These are phyloP conservation scores for Malus orientalis DNA, from an alignment of 306 rosid species.

Conservation along the genomic window DNA sequence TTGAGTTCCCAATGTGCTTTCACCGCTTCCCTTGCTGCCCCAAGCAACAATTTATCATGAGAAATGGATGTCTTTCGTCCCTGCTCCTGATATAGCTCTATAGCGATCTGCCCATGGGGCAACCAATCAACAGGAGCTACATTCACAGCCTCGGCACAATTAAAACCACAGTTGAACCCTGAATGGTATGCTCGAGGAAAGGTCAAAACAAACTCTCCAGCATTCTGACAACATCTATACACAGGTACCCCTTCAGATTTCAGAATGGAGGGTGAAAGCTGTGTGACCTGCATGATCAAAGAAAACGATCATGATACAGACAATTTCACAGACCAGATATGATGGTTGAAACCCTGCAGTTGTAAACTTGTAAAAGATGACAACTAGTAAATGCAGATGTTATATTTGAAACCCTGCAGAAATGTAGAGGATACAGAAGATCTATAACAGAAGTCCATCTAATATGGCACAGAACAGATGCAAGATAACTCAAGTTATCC, in stretches of 20 bases:
- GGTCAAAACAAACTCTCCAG: conserved; percentile 94
- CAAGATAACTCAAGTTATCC: not conserved
- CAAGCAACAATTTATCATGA: conserved; percentile 90
- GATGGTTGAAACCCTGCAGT: not conserved
- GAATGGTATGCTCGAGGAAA: conserved; percentile 99
- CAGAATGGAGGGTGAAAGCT: conserved; percentile 90
- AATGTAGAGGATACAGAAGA: not conserved
- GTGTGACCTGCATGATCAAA: conserved; percentile 68
- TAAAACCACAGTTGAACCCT: conserved; percentile 98
- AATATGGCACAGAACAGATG: not conserved
- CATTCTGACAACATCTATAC: conserved; percentile 87
- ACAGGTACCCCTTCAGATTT: conserved; percentile 93
- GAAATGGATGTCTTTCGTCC: conserved; percentile 94
- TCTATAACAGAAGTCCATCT: not conserved
- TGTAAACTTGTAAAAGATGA: not conserved
- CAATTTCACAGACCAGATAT: too few relatives aligned
- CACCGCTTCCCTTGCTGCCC: conserved; percentile 97
- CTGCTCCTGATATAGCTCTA: conserved; percentile 76
- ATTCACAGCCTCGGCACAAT: conserved; percentile 99
- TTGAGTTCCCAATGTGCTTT: conserved; percentile 95
- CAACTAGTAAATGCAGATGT: not conserved
- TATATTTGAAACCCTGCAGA: not conserved
- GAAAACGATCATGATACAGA: not conserved
- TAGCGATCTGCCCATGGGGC: conserved; percentile 91
- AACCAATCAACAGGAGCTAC: conserved; percentile 99